Percentiles rank a stretch among this genome's conserved stretches.
phyloP scores from a whole-genome alignment of 1,284 basidiomycete genomes.

The Meira miltonrushii region DNA sequence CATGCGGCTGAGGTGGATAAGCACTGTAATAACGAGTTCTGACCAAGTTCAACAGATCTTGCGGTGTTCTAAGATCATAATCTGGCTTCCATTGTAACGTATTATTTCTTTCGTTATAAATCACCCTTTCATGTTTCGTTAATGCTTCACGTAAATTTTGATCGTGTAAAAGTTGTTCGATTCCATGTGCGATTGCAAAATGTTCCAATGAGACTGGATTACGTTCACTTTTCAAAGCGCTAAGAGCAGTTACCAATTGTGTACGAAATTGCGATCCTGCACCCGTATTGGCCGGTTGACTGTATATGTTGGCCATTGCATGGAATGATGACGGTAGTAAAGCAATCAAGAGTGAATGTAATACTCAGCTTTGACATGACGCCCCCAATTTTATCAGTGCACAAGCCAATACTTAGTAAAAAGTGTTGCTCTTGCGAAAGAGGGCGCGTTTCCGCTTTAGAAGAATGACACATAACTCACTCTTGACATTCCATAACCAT shows the following conservation, averaged over 20 bases:
- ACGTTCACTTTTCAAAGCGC: constrained; percentile 62
- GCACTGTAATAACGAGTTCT: constrained; percentile 32
- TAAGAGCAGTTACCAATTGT: constrained; percentile 76
- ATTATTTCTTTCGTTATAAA: constrained; percentile 64
- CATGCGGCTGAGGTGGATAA: constrained; percentile 49
- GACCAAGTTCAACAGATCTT: constrained; percentile 72
- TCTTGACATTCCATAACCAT: too few relatives aligned
- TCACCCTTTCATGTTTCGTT: constrained; percentile 70
- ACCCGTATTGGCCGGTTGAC: constrained; percentile 77
- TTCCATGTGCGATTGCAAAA: constrained; percentile 70
- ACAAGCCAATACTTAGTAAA: too few relatives aligned
- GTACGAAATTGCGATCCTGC: constrained; percentile 76
- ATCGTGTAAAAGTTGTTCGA: constrained; percentile 65
- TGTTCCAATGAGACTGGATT: constrained; percentile 80
- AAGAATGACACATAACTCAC: too few relatives aligned
- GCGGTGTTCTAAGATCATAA: constrained; percentile 75
- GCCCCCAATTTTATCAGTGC: too few relatives aligned
- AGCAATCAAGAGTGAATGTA: background rate
- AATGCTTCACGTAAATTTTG: constrained; percentile 69
- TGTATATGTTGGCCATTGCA: constrained; percentile 59
- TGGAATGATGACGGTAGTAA: background rate
- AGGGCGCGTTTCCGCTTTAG: too few relatives aligned
- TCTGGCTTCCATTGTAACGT: constrained; percentile 71
- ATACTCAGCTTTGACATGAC: too few relatives aligned
- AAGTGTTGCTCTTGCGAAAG: too few relatives aligned